A percentile compares a stretch with the other conserved stretches of the same genome.
phyloP scores from a whole-genome alignment of 345 rosid species.

The Eucalyptus shirleyi region DNA sequence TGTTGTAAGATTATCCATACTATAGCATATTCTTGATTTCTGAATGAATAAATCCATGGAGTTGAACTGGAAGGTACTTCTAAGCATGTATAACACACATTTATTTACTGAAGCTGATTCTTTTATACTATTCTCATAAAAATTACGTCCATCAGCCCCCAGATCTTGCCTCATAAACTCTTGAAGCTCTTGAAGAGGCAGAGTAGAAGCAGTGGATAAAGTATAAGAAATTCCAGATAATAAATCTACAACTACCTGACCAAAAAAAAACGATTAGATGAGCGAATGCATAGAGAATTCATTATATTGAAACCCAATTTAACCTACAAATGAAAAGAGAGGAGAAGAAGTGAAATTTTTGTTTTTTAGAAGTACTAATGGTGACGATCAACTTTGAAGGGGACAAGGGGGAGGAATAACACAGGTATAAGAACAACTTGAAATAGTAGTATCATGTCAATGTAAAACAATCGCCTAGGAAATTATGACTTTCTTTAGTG shows the following conservation, averaged over 20 bases:
- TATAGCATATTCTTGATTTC: conserved; percentile 22
- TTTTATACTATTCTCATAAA: conserved; percentile 7
- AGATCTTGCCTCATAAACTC: conserved; percentile 20
- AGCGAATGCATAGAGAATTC: neutral
- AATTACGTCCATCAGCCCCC: conserved; percentile 18
- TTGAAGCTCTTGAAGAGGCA: conserved; percentile 27
- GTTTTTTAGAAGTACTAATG: neutral
- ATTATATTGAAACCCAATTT: neutral
- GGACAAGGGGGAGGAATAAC: neutral
- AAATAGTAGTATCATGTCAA: neutral
- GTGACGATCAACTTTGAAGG: neutral
- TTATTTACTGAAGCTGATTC: conserved; percentile 11
- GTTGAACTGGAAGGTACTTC: conserved; percentile 36
- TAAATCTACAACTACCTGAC: conserved; percentile 51
- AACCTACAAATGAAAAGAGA: neutral
- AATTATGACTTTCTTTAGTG: neutral
- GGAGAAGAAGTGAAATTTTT: neutral
- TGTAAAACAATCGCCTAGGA: neutral
- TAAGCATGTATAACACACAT: conserved; percentile 19
- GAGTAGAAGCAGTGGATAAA: conserved; percentile 12
- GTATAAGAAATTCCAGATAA: conserved; percentile 29
- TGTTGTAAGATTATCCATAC: conserved; percentile 9
- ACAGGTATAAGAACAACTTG: neutral
- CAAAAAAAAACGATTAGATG: neutral
- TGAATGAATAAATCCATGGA: conserved; percentile 52